Evolutionary conservation across 148 eudicot species (phyloP).

Genomic region (Cornus suecica): DNA sequence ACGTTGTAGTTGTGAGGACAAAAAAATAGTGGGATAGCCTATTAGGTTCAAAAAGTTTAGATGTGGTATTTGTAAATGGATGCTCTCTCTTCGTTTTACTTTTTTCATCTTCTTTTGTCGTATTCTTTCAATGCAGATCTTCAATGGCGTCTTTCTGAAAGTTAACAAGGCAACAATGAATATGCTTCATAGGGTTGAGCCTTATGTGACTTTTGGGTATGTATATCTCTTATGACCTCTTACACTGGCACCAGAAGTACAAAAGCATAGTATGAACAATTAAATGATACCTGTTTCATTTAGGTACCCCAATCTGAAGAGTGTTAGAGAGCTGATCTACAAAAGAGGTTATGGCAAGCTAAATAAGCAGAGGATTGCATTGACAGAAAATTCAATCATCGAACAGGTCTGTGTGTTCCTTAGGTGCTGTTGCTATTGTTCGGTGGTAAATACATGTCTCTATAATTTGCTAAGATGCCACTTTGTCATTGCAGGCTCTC

Average conservation of each 20-base stretch:
- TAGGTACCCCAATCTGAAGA: constrained; percentile 81
- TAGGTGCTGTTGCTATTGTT: background rate
- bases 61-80: background rate
- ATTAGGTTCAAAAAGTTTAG: background rate
- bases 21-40: background rate
- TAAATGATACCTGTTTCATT: background rate
- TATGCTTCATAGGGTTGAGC: constrained; percentile 89
- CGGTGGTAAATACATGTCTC: too few species aligned
- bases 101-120: background rate
- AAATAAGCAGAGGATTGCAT: constrained; percentile 62
- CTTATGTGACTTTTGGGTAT: constrained; percentile 84
- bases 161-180: constrained; percentile 81
- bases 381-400: constrained; percentile 69
- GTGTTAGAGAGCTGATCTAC: constrained; percentile 75
- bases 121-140: constrained; percentile 46
- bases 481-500: constrained; percentile 29
- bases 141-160: constrained; percentile 81
- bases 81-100: background rate
- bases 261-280: background rate
- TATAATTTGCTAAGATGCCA: background rate
- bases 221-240: background rate
- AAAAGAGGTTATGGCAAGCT: constrained; percentile 83
- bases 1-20: background rate
- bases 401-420: constrained; percentile 46
- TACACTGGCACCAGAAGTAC: background rate